Conservation (phyloP, 2,329 filamentous ascomycete genomes). For the Pleomassaria siparia region DNA sequence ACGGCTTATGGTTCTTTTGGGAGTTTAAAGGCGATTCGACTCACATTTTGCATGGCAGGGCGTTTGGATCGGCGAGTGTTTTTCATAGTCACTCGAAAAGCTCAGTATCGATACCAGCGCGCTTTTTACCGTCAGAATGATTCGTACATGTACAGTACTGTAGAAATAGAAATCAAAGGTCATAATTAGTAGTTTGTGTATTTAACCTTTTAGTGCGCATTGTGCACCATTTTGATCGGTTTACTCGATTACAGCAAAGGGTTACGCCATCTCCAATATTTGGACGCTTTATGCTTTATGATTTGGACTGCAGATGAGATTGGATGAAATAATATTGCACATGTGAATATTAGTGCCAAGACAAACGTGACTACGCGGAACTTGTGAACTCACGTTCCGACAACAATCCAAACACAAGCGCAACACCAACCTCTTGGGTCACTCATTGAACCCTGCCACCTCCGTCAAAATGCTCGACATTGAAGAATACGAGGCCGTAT, state of each 20-base stretch:
- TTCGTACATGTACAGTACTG: background rate
- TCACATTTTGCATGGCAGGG: conserved; percentile 1
- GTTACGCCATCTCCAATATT: too few species aligned
- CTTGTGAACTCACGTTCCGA: background rate
- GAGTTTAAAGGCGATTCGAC: conserved; percentile 2
- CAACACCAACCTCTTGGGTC: conserved; percentile 1
- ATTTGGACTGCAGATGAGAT: too few species aligned
- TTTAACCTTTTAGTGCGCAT: background rate
- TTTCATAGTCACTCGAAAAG: background rate
- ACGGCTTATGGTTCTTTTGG: background rate
- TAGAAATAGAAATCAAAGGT: background rate
- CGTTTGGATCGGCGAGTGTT: background rate
- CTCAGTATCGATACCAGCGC: background rate
- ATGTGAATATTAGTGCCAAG: too few species aligned
- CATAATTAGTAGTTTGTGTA: background rate
- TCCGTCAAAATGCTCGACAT: conserved; percentile 60
- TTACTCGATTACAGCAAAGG: too few species aligned
- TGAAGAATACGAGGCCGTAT: conserved; percentile 68
- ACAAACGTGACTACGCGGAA: conserved; percentile 18
- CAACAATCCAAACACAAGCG: conserved; percentile 16
- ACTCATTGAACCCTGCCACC: conserved; percentile 9
- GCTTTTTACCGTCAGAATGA: background rate
- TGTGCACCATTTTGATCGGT: too few species aligned
- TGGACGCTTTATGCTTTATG: too few species aligned
- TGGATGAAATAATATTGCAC: too few species aligned